These are phyloP conservation scores for Aspergillus sojae DNA, from an alignment of 2,329 filamentous ascomycete genomes.

Conservation along the genomic window DNA sequence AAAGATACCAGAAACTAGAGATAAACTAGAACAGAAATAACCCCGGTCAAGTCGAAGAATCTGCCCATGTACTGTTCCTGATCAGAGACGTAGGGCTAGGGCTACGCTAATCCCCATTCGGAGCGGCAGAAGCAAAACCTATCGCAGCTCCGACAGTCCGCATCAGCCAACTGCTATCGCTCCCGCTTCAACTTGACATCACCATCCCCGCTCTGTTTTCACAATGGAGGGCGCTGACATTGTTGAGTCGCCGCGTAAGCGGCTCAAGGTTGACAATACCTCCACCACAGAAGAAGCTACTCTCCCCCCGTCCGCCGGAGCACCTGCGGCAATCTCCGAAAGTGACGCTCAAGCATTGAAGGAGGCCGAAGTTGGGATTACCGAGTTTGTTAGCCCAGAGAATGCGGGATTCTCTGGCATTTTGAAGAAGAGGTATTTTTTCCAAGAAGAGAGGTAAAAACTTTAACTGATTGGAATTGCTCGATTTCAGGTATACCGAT, in stretches of 20 bases:
- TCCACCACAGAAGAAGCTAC: constrained; percentile 19
- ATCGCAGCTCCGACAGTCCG: background rate
- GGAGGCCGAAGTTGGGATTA: constrained; percentile 61
- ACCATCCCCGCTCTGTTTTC: constrained; percentile 13
- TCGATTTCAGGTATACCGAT: constrained; percentile 72
- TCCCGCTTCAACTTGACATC: constrained; percentile 2
- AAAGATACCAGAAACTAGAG: background rate
- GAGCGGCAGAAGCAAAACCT: background rate
- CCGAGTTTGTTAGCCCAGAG: constrained; percentile 62
- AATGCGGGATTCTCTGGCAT: constrained; percentile 64
- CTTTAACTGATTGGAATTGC: constrained; percentile 5
- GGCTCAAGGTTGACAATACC: constrained; percentile 34
- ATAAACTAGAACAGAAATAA: background rate
- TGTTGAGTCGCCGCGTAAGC: constrained; percentile 40
- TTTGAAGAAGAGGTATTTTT: constrained; percentile 64
- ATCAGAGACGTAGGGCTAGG: constrained; percentile 23
- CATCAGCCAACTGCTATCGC: background rate
- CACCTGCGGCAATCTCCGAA: constrained; percentile 15
- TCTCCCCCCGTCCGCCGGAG: constrained; percentile 17
- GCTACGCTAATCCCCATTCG: constrained; percentile 24
- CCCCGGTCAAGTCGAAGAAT: background rate
- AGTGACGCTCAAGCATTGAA: constrained; percentile 39
- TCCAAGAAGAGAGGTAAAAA: background rate
- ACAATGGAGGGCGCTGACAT: constrained; percentile 36
- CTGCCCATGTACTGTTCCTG: background rate